Percentiles rank a stretch among this genome's conserved stretches.
Conservation (phyloP, 2,329 filamentous ascomycete genomes). For the Neofusicoccum ribis region DNA sequence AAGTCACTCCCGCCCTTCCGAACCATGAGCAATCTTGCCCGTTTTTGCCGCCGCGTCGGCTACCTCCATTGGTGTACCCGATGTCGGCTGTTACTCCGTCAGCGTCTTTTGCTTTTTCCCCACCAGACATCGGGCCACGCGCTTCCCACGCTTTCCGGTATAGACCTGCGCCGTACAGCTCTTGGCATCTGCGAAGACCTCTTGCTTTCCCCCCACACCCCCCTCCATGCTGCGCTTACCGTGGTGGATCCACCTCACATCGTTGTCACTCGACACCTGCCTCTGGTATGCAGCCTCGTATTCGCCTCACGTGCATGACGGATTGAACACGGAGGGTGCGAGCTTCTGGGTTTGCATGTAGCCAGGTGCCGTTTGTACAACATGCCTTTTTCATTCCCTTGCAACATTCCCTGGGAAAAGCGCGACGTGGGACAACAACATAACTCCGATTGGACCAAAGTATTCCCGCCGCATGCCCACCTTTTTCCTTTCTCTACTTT, state of each 20-base stretch:
- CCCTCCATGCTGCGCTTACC: not conserved
- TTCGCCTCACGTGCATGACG: not conserved
- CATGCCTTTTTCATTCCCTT: too few relatives aligned
- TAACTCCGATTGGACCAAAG: not conserved
- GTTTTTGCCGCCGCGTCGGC: not conserved
- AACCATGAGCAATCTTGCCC: not conserved
- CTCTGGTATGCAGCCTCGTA: not conserved
- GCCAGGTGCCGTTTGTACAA: not conserved
- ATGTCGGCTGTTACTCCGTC: not conserved
- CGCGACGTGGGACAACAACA: not conserved
- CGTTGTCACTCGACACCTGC: not conserved
- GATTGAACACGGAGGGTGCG: not conserved
- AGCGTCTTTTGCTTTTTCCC: not conserved
- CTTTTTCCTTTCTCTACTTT: not conserved
- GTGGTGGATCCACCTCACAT: not conserved
- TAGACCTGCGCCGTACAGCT: not conserved
- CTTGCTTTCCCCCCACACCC: not conserved
- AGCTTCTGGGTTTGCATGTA: not conserved
- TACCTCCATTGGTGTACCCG: not conserved
- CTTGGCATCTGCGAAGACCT: not conserved
- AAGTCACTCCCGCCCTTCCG: conserved; percentile 1
- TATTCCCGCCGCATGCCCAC: not conserved
- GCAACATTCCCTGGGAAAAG: not conserved
- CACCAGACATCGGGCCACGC: not conserved
- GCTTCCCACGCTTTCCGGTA: conserved; percentile 3